Conservation (phyloP, 2,329 filamentous ascomycete species). For the Thermothelomyces thermophilus region DNA sequence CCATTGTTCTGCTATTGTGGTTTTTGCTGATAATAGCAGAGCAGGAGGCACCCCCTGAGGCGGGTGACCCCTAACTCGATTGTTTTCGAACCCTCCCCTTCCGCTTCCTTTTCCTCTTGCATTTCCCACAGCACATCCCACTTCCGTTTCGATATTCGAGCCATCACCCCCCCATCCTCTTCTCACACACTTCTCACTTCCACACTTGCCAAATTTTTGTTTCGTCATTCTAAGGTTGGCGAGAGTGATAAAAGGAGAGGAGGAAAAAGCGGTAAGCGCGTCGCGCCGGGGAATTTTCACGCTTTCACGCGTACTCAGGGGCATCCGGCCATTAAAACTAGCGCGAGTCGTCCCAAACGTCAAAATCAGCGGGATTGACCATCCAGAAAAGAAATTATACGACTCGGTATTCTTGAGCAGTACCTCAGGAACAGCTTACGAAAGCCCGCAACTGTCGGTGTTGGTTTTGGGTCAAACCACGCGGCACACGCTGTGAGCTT, state of each 20-base stretch:
- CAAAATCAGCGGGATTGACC: conserved; percentile 1
- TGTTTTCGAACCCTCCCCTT: conserved; percentile 7
- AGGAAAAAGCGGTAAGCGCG: neutral
- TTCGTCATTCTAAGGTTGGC: neutral
- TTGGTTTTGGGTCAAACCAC: conserved; percentile 6
- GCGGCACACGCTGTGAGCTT: conserved; percentile 13
- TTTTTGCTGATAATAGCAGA: conserved; percentile 2
- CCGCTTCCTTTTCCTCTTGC: neutral
- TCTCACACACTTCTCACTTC: neutral
- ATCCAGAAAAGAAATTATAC: neutral
- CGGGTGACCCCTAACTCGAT: conserved; percentile 2
- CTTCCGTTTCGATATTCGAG: too few species aligned
- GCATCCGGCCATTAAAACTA: conserved; percentile 1
- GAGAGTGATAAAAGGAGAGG: neutral
- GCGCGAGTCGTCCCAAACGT: conserved; percentile 1
- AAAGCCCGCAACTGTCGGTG: conserved; percentile 1
- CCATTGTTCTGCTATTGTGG: conserved; percentile 5
- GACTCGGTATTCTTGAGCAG: neutral
- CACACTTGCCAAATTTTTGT: neutral
- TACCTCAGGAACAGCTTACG: neutral
- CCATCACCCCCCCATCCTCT: neutral
- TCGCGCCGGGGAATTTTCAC: conserved; percentile 1
- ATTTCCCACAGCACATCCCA: neutral
- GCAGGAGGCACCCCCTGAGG: neutral
- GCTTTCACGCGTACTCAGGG: conserved; percentile 1